Evolutionary conservation across 2,329 filamentous ascomycete genomes (phyloP), one percentile per base, ranked within the genome.

Genomic region (Beauveria sp.): DNA sequence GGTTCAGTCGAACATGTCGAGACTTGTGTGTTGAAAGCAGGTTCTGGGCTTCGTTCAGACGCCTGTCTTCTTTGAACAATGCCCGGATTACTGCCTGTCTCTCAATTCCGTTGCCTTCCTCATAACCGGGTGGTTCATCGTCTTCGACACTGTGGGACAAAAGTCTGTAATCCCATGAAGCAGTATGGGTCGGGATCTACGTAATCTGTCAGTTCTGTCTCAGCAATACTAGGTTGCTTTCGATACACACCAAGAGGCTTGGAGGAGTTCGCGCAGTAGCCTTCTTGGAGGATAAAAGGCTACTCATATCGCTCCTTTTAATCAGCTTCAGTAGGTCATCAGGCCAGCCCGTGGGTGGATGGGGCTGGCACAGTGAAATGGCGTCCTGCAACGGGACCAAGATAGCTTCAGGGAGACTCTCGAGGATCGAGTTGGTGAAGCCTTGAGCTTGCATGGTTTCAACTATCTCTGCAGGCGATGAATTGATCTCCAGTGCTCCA

Each of bases 41-140:
- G 58, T 83, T 86, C 60, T 88, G 86, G 0, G 92, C 95, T 75
- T 99, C 95, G 64, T 91, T 87, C 60, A 96, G 87, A 42, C 95
- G 87, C 63, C 92, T 86, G 69, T 99, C 95, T 66, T 98, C 92
- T 63, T 87, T 88, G 80, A 98, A 99, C 30, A 99, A 87, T 9
- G 95, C 80, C 57, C 87, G 86, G 34, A 95, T 96, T 8, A 98
- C 86, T 10, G 87, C 83, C 72, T 93, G 87, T 30, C 92, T 86
- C 69, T 96, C 91, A 38, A 88, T 88, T 71, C 95, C 93, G 60
- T 91, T 89, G 6, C 89, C 88, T 52, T 91, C 91, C 65, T 95
- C 89, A 60, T 88, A 86, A 0, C 86, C 82, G 50, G 84, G 82
- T 50, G 75, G 78, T 61, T 78, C 81, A 60, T 82, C 77, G 45